Evolutionary conservation across 2,329 filamentous ascomycete species (phyloP), one percentile per base, ranked within the genome.

Genomic region (Aureobasidium sp.): DNA sequence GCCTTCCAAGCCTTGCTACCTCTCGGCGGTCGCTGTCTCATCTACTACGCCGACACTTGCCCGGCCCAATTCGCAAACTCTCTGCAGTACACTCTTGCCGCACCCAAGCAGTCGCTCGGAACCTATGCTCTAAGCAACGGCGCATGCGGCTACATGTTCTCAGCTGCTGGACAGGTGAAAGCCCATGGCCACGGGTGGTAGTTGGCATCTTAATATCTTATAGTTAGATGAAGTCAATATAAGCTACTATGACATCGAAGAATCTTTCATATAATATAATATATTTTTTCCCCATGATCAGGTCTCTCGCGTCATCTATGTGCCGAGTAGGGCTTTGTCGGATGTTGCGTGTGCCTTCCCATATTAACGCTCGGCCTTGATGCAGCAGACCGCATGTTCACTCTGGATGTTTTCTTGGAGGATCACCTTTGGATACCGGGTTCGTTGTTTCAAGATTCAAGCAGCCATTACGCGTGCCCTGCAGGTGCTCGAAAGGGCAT

Each of bases 1-100:
- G 57, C 57, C 17, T 60, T 31, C 57, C 57, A 60, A 25, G 57
- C 42, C 34, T 11, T 60, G 36, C 41, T 60, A 3, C 57, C 57
- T 14, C 25, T 60, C n/a, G 57, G 57, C 8, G 57, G 57, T 42
- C 44, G 44, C 36, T 60, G 57, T 36, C 25, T 60, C 17, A 49
- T 60, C 36, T 60, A 60, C 45, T 36, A 29, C n/a, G 57, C 44
- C 25, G 27, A 60, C 45, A 41, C 45, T 34, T 60, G 57, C 25
- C 45, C 57, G 15, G 44, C 57, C 12, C 57, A 60, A 22, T 51
- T 34, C 9, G 57, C 57, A 49, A 51, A 49, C 17, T 31, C 44
- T 20, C 36, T 60, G 44, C 44, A 60, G 25, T 60, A 60, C 37
- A 49, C 45, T 36, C 36, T 34, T 49, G 14, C 57, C 11, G 15